Conservation (phyloP, 2,329 filamentous ascomycete genomes). For the Phialophora macrospora region DNA sequence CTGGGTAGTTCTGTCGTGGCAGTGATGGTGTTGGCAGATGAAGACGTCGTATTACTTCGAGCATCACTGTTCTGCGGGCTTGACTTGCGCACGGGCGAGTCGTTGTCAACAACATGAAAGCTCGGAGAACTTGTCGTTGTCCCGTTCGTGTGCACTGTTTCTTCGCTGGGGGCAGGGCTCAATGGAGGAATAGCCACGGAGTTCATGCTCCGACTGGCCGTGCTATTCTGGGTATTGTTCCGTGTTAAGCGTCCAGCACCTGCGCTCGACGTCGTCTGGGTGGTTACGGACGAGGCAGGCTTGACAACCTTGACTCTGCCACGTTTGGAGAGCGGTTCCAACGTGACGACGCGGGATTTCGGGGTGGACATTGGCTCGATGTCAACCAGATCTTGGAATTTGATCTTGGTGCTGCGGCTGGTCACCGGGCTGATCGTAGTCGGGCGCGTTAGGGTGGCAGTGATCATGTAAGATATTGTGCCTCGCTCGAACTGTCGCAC, state of each 20-base stretch:
- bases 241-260: conserved; percentile 48
- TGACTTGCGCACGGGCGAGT: conserved; percentile 44
- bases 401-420: conserved; percentile 79
- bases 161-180: conserved; percentile 65
- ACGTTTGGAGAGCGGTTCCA: conserved; percentile 81
- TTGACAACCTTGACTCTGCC: conserved; percentile 64
- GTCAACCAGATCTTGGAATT: conserved; percentile 81
- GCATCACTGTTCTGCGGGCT: conserved; percentile 52
- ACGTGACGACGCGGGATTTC: conserved; percentile 78
- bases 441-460: conserved; percentile 85
- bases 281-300: conserved; percentile 48
- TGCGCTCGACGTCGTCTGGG: conserved; percentile 52
- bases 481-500: conserved; percentile 83
- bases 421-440: conserved; percentile 81
- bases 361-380: conserved; percentile 75
- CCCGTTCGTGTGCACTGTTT: conserved; percentile 71
- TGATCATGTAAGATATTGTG: conserved; percentile 88
- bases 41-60: conserved; percentile 57
- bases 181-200: conserved; percentile 48
- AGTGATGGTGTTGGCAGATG: conserved; percentile 79
- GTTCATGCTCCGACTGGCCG: conserved; percentile 34
- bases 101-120: conserved; percentile 58
- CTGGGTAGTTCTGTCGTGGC: conserved; percentile 81
- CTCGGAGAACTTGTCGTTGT: conserved; percentile 66
- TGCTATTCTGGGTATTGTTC: conserved; percentile 39